Base-by-base conservation (phyloP, 129 eudicot species). In the Helianthus annuus region DNA sequence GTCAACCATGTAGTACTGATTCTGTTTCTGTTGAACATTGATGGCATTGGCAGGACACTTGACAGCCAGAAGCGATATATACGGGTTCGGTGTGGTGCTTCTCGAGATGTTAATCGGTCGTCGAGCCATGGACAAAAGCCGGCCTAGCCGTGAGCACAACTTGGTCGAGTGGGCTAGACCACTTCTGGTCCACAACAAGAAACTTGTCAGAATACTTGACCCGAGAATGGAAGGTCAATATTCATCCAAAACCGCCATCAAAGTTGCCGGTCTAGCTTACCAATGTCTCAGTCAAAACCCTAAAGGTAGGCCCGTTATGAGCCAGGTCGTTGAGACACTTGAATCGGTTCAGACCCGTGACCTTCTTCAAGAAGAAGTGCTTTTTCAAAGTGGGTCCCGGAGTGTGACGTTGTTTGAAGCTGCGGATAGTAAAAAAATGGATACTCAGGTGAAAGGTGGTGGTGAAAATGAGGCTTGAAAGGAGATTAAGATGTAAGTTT, bases 161-260 rank as follows among this genome's bases (percentile, higher is more conserved):
- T 81, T 91, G 49, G 92, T 91, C 1, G 97, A 91, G 64, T 91
- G 89, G 88, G 93, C 95, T 53, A 85, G 97, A n/a, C 97, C 97
- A 1, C 85, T 91, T 69, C 70, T 91, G 53, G 88, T 73, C 82
- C 88, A 91, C 61, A 77, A 59, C 69, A 91, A 87, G 81, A 91
- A 85, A 79, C 86, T 91, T 15, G 44, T 80, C 13, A 76, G 83
- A 48, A 88, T 91, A 62, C 70, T 91, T 17, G 97, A 91, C 56
- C 89, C 91, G 0, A 81, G 88, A 75, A 75, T 91, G 69, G 91
- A 91, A 9, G 91, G 95, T 45, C 97, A 91, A 64, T 91, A 87
- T 76, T 77, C 97, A 2, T 24, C 73, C 11, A 91, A 80, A 66
- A 64, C 71, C 34, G 88, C 82, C 15, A 55, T 78, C 59, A 91